Percentiles rank a stretch among this genome's conserved stretches.
Evolutionary conservation across 2,329 filamentous ascomycete genomes (phyloP).

Genomic region (Aspergillus sergii): DNA sequence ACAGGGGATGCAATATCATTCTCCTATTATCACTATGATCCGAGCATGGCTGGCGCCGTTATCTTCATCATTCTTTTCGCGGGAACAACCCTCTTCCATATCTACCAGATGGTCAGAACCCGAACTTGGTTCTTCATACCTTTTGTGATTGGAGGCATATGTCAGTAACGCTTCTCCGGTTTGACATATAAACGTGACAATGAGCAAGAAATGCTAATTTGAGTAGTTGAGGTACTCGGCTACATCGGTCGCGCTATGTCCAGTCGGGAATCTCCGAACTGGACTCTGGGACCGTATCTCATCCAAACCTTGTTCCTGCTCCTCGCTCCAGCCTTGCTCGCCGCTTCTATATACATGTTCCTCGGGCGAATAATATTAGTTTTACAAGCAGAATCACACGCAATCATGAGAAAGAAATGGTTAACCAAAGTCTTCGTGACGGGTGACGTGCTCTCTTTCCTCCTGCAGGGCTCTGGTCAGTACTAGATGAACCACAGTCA

Average conservation of each 20-base stretch:
- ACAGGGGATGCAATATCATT: neutral
- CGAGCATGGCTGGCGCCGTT: neutral
- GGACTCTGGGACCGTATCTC: constrained; percentile 29
- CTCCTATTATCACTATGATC: neutral
- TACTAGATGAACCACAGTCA: neutral
- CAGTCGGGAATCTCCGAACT: constrained; percentile 12
- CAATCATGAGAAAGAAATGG: constrained; percentile 36
- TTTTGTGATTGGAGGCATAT: constrained; percentile 45
- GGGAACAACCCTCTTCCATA: constrained; percentile 15
- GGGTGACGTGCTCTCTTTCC: constrained; percentile 37
- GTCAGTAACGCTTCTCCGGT: constrained; percentile 12
- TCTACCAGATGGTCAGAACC: constrained; percentile 18
- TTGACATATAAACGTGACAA: too few species aligned
- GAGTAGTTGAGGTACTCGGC: constrained; percentile 48
- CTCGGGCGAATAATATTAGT: constrained; percentile 41
- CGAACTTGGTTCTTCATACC: constrained; percentile 29
- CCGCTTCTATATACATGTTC: constrained; percentile 44
- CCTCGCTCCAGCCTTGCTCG: constrained; percentile 45
- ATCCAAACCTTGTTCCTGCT: constrained; percentile 40
- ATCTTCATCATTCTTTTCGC: neutral
- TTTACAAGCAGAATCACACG: constrained; percentile 35
- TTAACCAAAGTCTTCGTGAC: constrained; percentile 43
- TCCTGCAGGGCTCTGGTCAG: constrained; percentile 32
- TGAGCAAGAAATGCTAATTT: neutral
- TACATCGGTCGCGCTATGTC: constrained; percentile 28